A percentile compares a stretch with the other conserved stretches of the same genome.
phyloP scores from a whole-genome alignment of 148 eudicot genomes.

The Heliosperma pusillum region DNA sequence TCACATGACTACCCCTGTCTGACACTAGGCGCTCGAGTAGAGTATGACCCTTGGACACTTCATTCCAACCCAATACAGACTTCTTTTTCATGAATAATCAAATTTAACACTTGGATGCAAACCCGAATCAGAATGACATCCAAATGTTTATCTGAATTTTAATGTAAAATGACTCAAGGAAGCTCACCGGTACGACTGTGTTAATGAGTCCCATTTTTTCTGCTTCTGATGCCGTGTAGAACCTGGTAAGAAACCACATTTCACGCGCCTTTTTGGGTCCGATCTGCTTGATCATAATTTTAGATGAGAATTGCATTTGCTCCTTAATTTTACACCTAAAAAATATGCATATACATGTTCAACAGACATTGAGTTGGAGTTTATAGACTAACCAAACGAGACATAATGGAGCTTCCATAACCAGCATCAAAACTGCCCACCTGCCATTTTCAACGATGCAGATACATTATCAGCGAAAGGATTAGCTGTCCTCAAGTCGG shows the following conservation, averaged over 20 bases:
- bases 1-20: not conserved
- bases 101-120: not conserved
- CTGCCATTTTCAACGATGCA: slow-evolving; percentile 31
- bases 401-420: slow-evolving; percentile 91
- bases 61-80: not conserved
- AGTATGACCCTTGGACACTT: not conserved
- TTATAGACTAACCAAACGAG: slow-evolving; percentile 65
- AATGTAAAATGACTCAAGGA: not conserved
- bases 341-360: no score
- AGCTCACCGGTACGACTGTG: slow-evolving; percentile 90
- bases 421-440: slow-evolving; percentile 99
- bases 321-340: slow-evolving; percentile 13
- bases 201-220: slow-evolving; percentile 92
- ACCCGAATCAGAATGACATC: no score
- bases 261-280: slow-evolving; percentile 95
- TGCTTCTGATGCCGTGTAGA: slow-evolving; percentile 83
- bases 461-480: no score
- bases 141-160: not conserved
- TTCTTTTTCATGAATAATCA: not conserved
- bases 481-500: no score
- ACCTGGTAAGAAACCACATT: slow-evolving; percentile 89
- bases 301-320: not conserved
- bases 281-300: slow-evolving; percentile 39
- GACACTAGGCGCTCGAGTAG: not conserved
- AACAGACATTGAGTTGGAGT: slow-evolving; percentile 12